Conservation (phyloP, 352 stramenopile species). For the Globisporangium ultimum region DNA sequence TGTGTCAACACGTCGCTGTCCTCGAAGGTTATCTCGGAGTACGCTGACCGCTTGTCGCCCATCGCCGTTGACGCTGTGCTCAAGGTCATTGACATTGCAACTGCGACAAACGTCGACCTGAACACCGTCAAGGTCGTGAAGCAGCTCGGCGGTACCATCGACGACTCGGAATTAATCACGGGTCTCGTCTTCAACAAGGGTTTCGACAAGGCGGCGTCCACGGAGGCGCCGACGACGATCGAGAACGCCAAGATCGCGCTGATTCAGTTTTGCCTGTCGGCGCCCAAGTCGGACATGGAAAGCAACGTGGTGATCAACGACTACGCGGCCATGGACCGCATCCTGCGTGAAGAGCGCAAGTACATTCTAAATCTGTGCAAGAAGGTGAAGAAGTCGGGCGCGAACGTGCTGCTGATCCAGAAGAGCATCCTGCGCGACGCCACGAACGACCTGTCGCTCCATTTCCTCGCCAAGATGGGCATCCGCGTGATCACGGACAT, state of each 20-base stretch:
- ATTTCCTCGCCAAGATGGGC: conserved; percentile 99
- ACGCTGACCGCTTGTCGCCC: conserved; percentile 96
- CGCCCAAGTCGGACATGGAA: conserved; percentile 99
- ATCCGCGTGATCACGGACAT: conserved; percentile 99
- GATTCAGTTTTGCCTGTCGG: conserved; percentile 99
- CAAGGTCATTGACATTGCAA: conserved; percentile 92
- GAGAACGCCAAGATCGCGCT: conserved; percentile 99
- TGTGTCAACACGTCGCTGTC: conserved; percentile 98
- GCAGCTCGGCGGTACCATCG: conserved; percentile 98
- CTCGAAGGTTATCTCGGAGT: conserved; percentile 97
- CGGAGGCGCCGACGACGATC: conserved; percentile 68
- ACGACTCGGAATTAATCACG: conserved; percentile 98
- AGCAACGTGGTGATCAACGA: conserved; percentile 99
- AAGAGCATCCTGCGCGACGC: conserved; percentile 99
- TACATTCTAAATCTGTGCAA: conserved; percentile 97
- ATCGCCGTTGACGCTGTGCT: conserved; percentile 99
- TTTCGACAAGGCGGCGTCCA: conserved; percentile 77
- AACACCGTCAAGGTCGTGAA: conserved; percentile 98
- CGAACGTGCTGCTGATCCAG: conserved; percentile 99
- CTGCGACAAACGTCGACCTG: conserved; percentile 96
- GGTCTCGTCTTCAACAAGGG: conserved; percentile 98
- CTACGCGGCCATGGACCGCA: conserved; percentile 99
- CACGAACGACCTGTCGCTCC: conserved; percentile 99
- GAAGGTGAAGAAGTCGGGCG: conserved; percentile 98
- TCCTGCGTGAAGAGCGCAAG: conserved; percentile 98